Evolutionary conservation across 345 rosid genomes (phyloP), one percentile per base, ranked within the genome.

Genomic region (Linum lewisii): DNA sequence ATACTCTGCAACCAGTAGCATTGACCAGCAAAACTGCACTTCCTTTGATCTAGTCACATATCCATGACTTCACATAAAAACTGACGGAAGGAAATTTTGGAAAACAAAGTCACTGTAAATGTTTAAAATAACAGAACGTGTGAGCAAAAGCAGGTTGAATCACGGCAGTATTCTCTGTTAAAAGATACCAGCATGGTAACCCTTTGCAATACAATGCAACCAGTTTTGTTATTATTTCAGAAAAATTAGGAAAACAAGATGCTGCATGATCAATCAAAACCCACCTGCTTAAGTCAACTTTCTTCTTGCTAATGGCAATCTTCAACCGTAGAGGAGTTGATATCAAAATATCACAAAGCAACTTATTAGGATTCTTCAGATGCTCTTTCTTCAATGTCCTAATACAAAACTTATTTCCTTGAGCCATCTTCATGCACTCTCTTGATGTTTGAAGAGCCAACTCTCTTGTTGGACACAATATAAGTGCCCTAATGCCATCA

Each of bases 381-480:
- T 89, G 93, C 26, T 80, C 77, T 77, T 93, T 93, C 32, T 90
- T 86, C 95, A 93, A 78, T 61, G 85, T 69, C 65, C 78, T 89
- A 54, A 85, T 75, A 32, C 61, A 73, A 64, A 93, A 78, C 60
- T 82, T 85, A 69, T 69, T 83, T 68, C 97, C 95, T 73, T 79
- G 78, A 13, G 96, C 86, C 81, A 93, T 74, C 66, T 80, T 89
- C 65, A 79, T 92, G 72, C 87, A 84, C 82, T 92, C 97, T 72
- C 97, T 83, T 50, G 84, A 76, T 24, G 97, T 93, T 68, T 93
- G 97, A 24, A 88, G 75, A 47, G 95, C 99, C 61, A 89, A 78
- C 69, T 93, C 99, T 37, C 95, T 80, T 7, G 95, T 86, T 19
- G 97, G 99, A 69, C 87, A 93, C 73, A 93, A 70, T 57, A 93